A percentile compares a stretch with the other conserved stretches of the same genome.
Conservation (phyloP, 805 yeast genomes). For the Yarrowia divulgata region DNA sequence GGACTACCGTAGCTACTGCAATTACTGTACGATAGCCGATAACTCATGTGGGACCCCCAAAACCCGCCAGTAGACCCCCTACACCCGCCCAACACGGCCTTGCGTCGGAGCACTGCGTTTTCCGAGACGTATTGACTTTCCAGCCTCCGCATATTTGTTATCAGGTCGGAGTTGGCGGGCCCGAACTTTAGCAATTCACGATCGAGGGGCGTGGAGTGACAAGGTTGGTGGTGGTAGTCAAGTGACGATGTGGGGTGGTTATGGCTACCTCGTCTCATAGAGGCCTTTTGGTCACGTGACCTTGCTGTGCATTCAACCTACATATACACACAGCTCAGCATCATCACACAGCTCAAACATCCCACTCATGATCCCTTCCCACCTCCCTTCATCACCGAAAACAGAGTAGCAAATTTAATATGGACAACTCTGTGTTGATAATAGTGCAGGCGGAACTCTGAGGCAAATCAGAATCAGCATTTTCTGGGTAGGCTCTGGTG, state of each 20-base stretch:
- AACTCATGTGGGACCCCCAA: no score
- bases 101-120: not conserved
- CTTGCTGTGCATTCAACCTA: no score
- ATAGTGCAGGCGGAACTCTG: constrained; percentile 2
- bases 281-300: no score
- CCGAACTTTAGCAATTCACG: constrained; percentile 15
- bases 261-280: no score
- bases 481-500: not conserved
- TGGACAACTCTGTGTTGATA: not conserved
- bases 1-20: no score
- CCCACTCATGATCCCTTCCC: no score
- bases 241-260: no score
- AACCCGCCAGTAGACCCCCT: no score
- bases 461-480: not conserved
- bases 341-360: no score
- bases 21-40: no score
- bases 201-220: not conserved
- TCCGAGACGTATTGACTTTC: constrained; percentile 21
- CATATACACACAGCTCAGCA: no score
- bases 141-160: not conserved
- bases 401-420: constrained; percentile 13
- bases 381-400: not conserved
- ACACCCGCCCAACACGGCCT: no score
- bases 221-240: not conserved
- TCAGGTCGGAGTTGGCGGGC: constrained; percentile 15